Base-by-base conservation (phyloP, 345 rosid genomes). In the Eucalyptus leucophloia region DNA sequence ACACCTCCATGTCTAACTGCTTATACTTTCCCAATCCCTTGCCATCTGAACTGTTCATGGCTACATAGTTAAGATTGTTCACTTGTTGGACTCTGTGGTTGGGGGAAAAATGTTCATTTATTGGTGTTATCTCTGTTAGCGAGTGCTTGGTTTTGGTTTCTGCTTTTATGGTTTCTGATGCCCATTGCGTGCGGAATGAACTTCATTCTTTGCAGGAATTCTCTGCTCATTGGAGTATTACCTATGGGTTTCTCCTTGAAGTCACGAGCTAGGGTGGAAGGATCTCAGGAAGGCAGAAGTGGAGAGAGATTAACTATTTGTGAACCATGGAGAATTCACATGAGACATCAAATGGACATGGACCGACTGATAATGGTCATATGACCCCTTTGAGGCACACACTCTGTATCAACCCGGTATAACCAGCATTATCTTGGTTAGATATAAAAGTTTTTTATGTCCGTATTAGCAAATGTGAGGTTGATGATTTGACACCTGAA, bases 371-470 rank as follows among this genome's bases (percentile, higher is more conserved):
- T 54, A 91, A 92, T 82, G 94, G 93, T 82, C 92, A 93, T 89
- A 88, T 45, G 86, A 87, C 26, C 83, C 83, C 81, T 67, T 86
- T 88, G 89, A 91, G 91, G 91, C 90, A 89, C n/a, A n/a, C 89
- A 81, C 89, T 88, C 88, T 89, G 87, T 93, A 92, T 88, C 94
- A 90, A 87, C 89, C 91, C 92, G 24, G 88, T 85, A 65, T 92
- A 56, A 91, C 89, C 92, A 56, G 90, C 92, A 30, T 90, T 93
- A 50, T 90, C 96, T 40, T 96, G 98, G 96, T 91, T 97, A 50
- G 97, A 95, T 93, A 83, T 97, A 89, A 96, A 96, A 92, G 98
- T 98, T n/a, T 97, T 98, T 89, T 98, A 97, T 92, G 95, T 98
- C 44, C 92, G 98, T 90, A 89, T 97, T 40, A 93, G 96, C 92